A percentile compares a stretch with the other conserved stretches of the same genome.
phyloP scores from a whole-genome alignment of 2,329 filamentous ascomycete genomes.

The Fusarium scirpi region DNA sequence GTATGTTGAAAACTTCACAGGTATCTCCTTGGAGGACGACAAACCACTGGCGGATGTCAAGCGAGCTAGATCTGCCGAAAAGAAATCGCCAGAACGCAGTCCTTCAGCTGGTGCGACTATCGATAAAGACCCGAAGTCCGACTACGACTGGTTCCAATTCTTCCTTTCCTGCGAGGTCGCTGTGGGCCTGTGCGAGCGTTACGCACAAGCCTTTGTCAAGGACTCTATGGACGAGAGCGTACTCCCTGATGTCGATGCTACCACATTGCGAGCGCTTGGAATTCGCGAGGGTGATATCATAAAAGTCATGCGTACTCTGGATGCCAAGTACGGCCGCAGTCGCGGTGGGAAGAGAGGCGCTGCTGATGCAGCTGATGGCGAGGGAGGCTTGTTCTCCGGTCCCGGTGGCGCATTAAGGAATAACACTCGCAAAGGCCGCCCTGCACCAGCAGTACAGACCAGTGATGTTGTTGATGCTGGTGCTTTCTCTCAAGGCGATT shows the following conservation, averaged over 20 bases:
- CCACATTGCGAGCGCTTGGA: slow-evolving; percentile 86
- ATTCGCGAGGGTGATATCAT: slow-evolving; percentile 96
- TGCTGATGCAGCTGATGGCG: slow-evolving; percentile 66
- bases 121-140: slow-evolving; percentile 70
- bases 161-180: slow-evolving; percentile 94
- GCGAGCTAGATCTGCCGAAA: slow-evolving; percentile 57
- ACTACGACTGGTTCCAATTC: slow-evolving; percentile 99
- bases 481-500: slow-evolving; percentile 76
- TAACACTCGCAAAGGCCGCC: slow-evolving; percentile 92
- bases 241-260: slow-evolving; percentile 87
- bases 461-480: slow-evolving; percentile 90
- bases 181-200: slow-evolving; percentile 92
- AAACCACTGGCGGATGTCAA: slow-evolving; percentile 91
- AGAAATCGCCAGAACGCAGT: slow-evolving; percentile 41
- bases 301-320: slow-evolving; percentile 90
- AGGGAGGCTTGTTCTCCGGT: slow-evolving; percentile 87
- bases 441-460: slow-evolving; percentile 85
- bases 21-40: slow-evolving; percentile 90
- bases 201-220: slow-evolving; percentile 86
- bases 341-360: slow-evolving; percentile 54
- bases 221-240: slow-evolving; percentile 98
- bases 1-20: slow-evolving; percentile 90
- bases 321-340: slow-evolving; percentile 80
- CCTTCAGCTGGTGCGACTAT: slow-evolving; percentile 70
- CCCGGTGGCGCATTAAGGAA: slow-evolving; percentile 92